Percentiles rank a stretch among this genome's conserved stretches.
Evolutionary conservation across 2,329 filamentous ascomycete species (phyloP).

Genomic region (Diaporthe citriasiana): DNA sequence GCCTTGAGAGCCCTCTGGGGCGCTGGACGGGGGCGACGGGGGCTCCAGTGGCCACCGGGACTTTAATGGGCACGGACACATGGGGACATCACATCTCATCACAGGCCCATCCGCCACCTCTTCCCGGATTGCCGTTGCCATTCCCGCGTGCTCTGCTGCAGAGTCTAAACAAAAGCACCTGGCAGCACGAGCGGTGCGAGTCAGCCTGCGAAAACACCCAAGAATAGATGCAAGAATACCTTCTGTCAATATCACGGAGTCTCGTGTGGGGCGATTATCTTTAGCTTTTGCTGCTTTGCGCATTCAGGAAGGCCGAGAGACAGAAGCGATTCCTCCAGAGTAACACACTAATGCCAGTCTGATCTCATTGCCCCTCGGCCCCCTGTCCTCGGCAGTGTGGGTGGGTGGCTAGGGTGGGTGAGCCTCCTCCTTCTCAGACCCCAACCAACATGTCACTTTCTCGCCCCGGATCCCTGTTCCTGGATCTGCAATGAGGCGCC

Average conservation of each 20-base stretch:
- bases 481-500: conserved; percentile 33
- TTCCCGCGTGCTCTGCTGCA: conserved; percentile 26
- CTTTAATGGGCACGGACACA: conserved; percentile 12
- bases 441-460: conserved; percentile 27
- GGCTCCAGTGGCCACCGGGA: conserved; percentile 14
- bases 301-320: conserved; percentile 4
- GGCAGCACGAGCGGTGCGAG: conserved; percentile 10
- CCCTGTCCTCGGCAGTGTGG: conserved; percentile 22
- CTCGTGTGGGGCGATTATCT: background rate
- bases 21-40: background rate
- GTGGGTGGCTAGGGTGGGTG: background rate
- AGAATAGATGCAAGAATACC: background rate
- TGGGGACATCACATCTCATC: conserved; percentile 24
- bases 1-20: background rate
- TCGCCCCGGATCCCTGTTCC: conserved; percentile 35
- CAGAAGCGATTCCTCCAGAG: conserved; percentile 26
- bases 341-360: conserved; percentile 19
- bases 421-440: conserved; percentile 19
- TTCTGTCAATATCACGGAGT: background rate
- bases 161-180: background rate
- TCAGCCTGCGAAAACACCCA: background rate
- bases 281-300: conserved; percentile 9
- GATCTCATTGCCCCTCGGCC: conserved; percentile 10
- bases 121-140: conserved; percentile 26
- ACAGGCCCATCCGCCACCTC: conserved; percentile 14